Base-by-base conservation (phyloP, 2,329 filamentous ascomycete genomes). In the Mycosphaerella sp. region DNA sequence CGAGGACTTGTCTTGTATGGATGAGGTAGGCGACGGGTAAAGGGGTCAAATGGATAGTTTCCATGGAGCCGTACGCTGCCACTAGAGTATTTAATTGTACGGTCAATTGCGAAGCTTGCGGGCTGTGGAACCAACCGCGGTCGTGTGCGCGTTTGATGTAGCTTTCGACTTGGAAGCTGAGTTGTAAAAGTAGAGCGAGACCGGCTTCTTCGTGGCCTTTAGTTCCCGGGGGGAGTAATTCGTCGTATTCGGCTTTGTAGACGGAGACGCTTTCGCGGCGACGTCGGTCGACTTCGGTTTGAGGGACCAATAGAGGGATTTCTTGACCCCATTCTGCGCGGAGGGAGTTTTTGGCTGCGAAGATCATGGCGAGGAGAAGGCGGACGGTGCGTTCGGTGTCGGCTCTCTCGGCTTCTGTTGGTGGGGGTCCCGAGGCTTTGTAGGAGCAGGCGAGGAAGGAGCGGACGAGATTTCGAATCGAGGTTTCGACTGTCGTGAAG, bases 21-120 rank as follows among this genome's bases (percentile, higher is more conserved):
- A 85, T 85, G 63, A 85, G 63, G 64, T 84, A 81, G 4, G 82
- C 82, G 6, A 85, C 78, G 1, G 82, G 82, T 17, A 85, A 77
- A 0, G 81, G 81, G 0, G 82, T 84, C n/a, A 80, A 68, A 54
- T 80, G 76, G 41, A 85, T 85, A 0, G 81, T 84, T 68, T 85
- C 82, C 80, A 85, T 83, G 51, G 70, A 75, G 2, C 81, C 81
- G 65, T 82, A 84, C 0, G 80, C 79, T 56, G 80, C 76, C 12
- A 78, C 75, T 14, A 85, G 67, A 0, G 69, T 67, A 63, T 82
- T 82, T 23, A 85, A 64, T 59, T 84, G 79, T 1, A 75, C 75
- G 10, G 78, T 78, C 72, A 85, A 75, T 55, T 81, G 76, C 43
- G 74, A 76, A 0, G 80, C 79, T 21, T 80, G 77, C 1, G 82